Evolutionary conservation across 306 rosid species (phyloP).

Genomic region (Quercus glauca): DNA sequence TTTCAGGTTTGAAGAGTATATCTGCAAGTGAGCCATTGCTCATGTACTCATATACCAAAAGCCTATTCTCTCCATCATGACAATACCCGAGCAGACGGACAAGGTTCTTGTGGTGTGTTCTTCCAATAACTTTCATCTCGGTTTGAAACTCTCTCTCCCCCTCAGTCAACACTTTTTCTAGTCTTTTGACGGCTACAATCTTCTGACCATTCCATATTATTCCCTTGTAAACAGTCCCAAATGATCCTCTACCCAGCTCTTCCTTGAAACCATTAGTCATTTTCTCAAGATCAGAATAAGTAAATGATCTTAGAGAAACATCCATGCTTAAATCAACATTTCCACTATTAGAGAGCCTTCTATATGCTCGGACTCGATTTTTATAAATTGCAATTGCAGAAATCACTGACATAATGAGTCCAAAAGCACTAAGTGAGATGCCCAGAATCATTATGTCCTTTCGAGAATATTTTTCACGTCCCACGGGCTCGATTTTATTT

Average conservation of each 20-base stretch:
- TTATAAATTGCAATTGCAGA: not conserved
- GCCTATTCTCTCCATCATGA: too few species aligned
- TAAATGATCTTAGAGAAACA: not conserved
- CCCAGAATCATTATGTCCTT: not conserved
- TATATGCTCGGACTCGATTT: not conserved
- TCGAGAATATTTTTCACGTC: too few species aligned
- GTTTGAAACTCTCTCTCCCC: too few species aligned
- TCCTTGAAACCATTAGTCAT: not conserved
- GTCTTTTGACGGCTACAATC: not conserved
- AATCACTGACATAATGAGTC: not conserved
- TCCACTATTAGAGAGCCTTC: not conserved
- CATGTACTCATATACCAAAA: too few species aligned
- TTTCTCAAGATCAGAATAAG: not conserved
- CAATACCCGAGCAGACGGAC: too few species aligned
- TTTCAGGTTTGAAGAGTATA: too few species aligned
- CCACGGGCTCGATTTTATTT: not conserved
- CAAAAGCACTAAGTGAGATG: not conserved
- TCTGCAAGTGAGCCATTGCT: too few species aligned
- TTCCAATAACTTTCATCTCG: too few species aligned
- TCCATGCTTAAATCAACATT: not conserved
- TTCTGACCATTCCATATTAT: not conserved
- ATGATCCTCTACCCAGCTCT: not conserved
- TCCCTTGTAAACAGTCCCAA: not conserved
- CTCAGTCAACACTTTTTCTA: not conserved
- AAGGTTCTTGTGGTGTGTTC: too few species aligned